phyloP scores from a whole-genome alignment of 441 rosid species.

The Brassica hybrid region DNA sequence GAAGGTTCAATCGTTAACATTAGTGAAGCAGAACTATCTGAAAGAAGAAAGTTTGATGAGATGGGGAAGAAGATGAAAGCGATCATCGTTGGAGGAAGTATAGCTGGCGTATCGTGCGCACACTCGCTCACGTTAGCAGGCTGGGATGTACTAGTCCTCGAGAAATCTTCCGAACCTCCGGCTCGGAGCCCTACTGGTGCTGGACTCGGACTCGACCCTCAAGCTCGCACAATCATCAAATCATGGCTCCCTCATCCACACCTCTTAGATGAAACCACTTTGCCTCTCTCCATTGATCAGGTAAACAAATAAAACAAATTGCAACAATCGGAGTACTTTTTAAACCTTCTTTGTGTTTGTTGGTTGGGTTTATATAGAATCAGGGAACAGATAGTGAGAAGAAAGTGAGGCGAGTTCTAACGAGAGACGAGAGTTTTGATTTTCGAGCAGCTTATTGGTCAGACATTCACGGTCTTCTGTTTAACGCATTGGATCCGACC shows the following conservation, averaged over 20 bases:
- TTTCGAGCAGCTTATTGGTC: constrained; percentile 86
- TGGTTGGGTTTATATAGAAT: constrained; percentile 50
- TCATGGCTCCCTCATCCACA: constrained; percentile 59
- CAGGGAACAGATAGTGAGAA: constrained; percentile 50
- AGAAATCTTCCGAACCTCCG: constrained; percentile 60
- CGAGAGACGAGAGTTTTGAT: constrained; percentile 69
- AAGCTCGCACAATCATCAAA: constrained; percentile 50
- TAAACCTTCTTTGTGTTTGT: neutral
- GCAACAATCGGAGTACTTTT: no score
- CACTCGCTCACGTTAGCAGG: constrained; percentile 64
- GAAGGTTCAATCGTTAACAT: neutral
- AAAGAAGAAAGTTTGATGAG: neutral
- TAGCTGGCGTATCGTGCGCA: constrained; percentile 74
- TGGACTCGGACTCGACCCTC: constrained; percentile 65
- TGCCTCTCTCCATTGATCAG: constrained; percentile 60
- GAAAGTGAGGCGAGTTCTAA: constrained; percentile 44
- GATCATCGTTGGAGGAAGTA: constrained; percentile 75
- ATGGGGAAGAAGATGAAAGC: constrained; percentile 51
- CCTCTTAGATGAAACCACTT: constrained; percentile 49
- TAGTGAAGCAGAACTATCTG: constrained; percentile 9
- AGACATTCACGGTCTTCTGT: constrained; percentile 67
- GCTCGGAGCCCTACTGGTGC: constrained; percentile 77
- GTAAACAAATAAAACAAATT: constrained; percentile 24
- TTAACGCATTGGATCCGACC: constrained; percentile 42
- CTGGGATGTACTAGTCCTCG: constrained; percentile 67